phyloP scores from a whole-genome alignment of 2,329 filamentous ascomycete species.

The Diaporthe vaccinii region DNA sequence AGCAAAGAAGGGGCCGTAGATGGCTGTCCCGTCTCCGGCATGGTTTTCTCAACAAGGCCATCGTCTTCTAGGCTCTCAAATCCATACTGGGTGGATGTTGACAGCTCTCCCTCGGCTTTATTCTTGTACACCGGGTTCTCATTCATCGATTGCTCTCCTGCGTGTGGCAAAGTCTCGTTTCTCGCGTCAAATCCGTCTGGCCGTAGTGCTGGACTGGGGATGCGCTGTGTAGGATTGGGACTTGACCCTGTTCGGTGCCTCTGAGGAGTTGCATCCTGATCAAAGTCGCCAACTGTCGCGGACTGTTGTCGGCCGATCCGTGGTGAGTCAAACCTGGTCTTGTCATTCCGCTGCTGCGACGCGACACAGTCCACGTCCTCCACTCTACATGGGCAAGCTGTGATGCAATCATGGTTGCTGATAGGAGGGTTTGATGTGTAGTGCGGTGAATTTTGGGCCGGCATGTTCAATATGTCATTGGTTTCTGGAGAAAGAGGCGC shows the following conservation, averaged over 20 bases:
- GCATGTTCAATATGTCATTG: neutral
- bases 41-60: neutral
- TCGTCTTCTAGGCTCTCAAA: neutral
- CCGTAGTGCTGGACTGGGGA: neutral
- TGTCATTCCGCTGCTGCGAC: neutral
- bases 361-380: slow-evolving; percentile 33
- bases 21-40: neutral
- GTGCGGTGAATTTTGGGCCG: neutral
- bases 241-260: neutral
- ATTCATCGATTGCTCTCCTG: neutral
- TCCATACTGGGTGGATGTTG: no score
- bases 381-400: slow-evolving; percentile 30
- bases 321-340: neutral
- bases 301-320: neutral
- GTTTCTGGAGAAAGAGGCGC: neutral
- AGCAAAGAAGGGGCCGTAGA: neutral
- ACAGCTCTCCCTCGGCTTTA: neutral
- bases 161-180: neutral
- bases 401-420: slow-evolving; percentile 7
- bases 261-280: neutral
- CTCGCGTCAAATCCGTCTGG: neutral
- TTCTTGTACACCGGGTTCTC: neutral
- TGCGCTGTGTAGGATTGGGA: neutral
- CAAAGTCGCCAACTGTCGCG: no score
- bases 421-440: neutral